Evolutionary conservation across 1,284 basidiomycete species (phyloP).

Genomic region (Cryptococcus sp.): DNA sequence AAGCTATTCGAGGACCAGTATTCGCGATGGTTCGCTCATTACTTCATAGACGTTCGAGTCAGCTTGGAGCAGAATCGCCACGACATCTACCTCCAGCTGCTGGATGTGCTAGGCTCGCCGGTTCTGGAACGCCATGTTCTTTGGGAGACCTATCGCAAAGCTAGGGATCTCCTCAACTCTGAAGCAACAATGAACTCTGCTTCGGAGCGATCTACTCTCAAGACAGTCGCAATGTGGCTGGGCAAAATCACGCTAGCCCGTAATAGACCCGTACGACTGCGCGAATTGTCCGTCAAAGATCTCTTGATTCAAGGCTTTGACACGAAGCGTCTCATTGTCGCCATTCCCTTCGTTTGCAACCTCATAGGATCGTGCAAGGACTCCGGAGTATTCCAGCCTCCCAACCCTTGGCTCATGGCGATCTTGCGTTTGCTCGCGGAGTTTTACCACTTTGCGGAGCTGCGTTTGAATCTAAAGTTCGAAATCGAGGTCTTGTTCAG

Average conservation of each 20-base stretch:
- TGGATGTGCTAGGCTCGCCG: constrained; percentile 75
- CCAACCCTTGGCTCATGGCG: constrained; percentile 98
- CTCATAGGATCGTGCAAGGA: constrained; percentile 86
- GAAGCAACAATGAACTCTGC: constrained; percentile 85
- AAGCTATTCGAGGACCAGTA: constrained; percentile 76
- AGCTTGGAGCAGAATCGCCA: constrained; percentile 98
- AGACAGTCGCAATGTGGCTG: constrained; percentile 95
- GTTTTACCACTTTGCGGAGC: constrained; percentile 93
- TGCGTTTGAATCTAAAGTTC: constrained; percentile 97
- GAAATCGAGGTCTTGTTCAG: constrained; percentile 99
- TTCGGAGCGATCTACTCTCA: constrained; percentile 82
- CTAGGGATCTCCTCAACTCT: constrained; percentile 81
- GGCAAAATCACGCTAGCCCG: constrained; percentile 90
- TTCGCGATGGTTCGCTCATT: constrained; percentile 95
- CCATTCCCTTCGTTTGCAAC: constrained; percentile 98
- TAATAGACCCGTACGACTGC: constrained; percentile 88
- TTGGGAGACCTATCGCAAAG: constrained; percentile 91
- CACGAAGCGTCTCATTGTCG: constrained; percentile 84
- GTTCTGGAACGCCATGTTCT: constrained; percentile 73
- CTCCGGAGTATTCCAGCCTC: constrained; percentile 89
- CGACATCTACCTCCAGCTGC: constrained; percentile 86
- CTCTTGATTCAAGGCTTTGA: constrained; percentile 94
- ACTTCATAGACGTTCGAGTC: constrained; percentile 93
- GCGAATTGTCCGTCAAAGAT: constrained; percentile 94
- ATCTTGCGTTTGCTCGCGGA: constrained; percentile 89